Evolutionary conservation across 2,329 filamentous ascomycete species (phyloP).

Genomic region (Chaetomiaceae sp.): DNA sequence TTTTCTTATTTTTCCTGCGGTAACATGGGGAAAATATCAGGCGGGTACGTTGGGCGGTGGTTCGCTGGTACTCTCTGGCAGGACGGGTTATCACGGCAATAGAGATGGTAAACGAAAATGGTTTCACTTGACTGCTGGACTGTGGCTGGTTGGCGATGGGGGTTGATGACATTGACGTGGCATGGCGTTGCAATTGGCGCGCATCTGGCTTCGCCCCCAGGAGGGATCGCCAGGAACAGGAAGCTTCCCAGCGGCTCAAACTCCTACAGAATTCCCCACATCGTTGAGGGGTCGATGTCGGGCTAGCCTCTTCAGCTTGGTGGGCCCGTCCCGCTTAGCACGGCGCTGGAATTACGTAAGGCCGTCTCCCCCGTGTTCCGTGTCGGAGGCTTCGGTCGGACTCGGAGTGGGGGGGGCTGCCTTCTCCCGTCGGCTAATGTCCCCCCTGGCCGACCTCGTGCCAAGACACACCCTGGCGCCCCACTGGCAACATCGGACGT

Average conservation of each 20-base stretch:
- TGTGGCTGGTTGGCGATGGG: background rate
- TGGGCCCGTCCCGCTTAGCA: background rate
- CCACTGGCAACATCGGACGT: conserved; percentile 4
- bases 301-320: background rate
- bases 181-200: background rate
- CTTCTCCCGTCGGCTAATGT: conserved; percentile 11
- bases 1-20: conserved; percentile 1
- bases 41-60: conserved; percentile 6
- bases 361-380: no score
- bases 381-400: conserved; percentile 13
- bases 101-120: conserved; percentile 1
- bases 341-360: conserved; percentile 16
- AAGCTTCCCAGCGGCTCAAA: conserved; percentile 6
- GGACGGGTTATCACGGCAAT: background rate
- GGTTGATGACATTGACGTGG: background rate
- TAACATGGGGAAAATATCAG: conserved; percentile 1
- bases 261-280: background rate
- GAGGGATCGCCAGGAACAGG: conserved; percentile 7
- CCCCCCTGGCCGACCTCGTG: background rate
- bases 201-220: background rate
- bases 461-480: conserved; percentile 6
- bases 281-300: background rate
- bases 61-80: background rate
- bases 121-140: background rate
- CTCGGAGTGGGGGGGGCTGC: conserved; percentile 9